phyloP scores from a whole-genome alignment of 257 asterid species.

The Solanum medicagineum region DNA sequence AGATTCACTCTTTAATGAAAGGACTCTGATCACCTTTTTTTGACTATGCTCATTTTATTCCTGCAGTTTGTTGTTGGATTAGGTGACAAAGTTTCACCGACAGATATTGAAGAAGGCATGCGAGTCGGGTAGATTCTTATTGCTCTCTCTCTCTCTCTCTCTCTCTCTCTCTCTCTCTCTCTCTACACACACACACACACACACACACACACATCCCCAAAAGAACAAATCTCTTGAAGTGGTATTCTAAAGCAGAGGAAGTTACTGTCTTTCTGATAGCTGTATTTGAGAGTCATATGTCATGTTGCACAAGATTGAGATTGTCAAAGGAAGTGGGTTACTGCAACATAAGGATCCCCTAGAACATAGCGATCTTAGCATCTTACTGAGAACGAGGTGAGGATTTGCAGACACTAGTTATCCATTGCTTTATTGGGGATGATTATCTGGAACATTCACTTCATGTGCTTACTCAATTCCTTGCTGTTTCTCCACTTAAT shows the following conservation, averaged over 20 bases:
- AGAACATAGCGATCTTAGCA: not conserved
- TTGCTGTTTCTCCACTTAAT: not conserved
- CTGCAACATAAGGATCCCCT: not conserved
- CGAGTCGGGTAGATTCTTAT: conserved; percentile 67
- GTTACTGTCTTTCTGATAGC: not conserved
- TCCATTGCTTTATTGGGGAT: not conserved
- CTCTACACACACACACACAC: too few relatives aligned
- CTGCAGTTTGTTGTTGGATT: conserved; percentile 91
- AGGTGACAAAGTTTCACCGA: conserved; percentile 95
- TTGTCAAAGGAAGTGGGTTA: not conserved
- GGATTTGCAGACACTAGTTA: not conserved
- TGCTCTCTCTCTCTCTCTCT: not conserved
- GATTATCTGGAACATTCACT: not conserved
- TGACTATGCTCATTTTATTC: conserved; percentile 3
- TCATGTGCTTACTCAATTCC: not conserved
- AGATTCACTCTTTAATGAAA: not conserved
- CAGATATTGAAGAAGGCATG: conserved; percentile 99
- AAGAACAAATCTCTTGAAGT: not conserved
- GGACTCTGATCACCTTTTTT: conserved; percentile 22
- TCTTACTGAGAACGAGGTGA: not conserved
- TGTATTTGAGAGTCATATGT: not conserved
- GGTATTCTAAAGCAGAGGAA: not conserved
- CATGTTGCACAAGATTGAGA: not conserved
- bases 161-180: not conserved
- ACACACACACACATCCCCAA: not conserved